Percentiles rank a stretch among this genome's conserved stretches.
These are phyloP conservation scores for Penicillium griseofulvum DNA, from an alignment of 2,329 filamentous ascomycete genomes.

Conservation along the genomic window DNA sequence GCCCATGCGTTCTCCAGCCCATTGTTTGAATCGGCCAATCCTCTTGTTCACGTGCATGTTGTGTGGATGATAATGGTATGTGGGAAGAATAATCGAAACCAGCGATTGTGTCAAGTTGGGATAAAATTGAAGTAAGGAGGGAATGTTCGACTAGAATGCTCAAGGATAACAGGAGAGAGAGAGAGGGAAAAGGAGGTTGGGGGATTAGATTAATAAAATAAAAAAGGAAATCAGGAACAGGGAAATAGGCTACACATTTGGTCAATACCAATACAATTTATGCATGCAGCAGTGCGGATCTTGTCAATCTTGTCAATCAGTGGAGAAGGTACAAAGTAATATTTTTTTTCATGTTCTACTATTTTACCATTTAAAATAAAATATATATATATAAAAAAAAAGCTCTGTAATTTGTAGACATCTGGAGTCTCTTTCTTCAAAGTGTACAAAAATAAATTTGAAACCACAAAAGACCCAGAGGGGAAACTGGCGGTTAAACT, in stretches of 20 bases:
- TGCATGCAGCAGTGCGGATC: conserved; percentile 18
- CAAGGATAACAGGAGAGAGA: neutral
- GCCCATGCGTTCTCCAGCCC: conserved; percentile 96
- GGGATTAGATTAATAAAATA: conserved; percentile 14
- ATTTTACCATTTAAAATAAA: no score
- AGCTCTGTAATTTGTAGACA: no score
- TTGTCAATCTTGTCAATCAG: conserved; percentile 25
- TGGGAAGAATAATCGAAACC: conserved; percentile 4
- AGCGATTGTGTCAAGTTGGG: conserved; percentile 5
- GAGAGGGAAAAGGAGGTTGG: conserved; percentile 16
- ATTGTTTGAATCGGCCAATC: conserved; percentile 94
- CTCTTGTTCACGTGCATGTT: conserved; percentile 74
- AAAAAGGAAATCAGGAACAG: neutral
- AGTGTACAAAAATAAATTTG: no score
- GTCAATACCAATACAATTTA: conserved; percentile 15
- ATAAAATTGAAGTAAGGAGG: neutral
- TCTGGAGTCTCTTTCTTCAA: no score
- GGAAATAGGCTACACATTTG: neutral
- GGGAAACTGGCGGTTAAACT: neutral
- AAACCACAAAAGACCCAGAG: neutral
- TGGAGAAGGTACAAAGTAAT: no score
- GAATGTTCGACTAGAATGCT: neutral
- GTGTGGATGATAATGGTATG: conserved; percentile 9
- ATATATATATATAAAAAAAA: no score
- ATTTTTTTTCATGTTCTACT: no score